Conservation (phyloP, 441 rosid genomes). For the Jatropha podagrica region DNA sequence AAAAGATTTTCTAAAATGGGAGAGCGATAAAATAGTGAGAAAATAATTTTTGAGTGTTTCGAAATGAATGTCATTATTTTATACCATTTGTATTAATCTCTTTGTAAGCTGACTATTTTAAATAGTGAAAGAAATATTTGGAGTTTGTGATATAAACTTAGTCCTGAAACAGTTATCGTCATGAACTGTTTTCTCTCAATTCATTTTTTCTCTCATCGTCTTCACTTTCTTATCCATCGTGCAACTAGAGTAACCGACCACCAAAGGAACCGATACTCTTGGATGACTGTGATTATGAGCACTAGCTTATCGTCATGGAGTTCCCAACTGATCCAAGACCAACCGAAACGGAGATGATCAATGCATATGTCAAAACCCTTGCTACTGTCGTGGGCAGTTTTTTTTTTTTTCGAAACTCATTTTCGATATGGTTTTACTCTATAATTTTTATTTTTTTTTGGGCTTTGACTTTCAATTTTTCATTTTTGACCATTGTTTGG, state of each 20-base stretch:
- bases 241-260: constrained; percentile 90
- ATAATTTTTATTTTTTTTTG: background rate
- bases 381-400: constrained; percentile 68
- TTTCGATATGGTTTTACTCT: background rate
- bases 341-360: constrained; percentile 77
- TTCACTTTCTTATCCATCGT: constrained; percentile 60
- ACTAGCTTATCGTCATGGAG: constrained; percentile 96
- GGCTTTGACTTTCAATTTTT: background rate
- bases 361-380: constrained; percentile 74
- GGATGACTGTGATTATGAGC: constrained; percentile 93
- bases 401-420: too few relatives aligned
- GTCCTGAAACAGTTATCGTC: too few relatives aligned
- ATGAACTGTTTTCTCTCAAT: too few relatives aligned
- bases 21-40: too few relatives aligned
- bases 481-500: background rate
- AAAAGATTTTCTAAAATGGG: too few relatives aligned
- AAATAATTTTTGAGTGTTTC: too few relatives aligned
- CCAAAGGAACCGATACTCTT: constrained; percentile 90
- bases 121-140: too few relatives aligned
- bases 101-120: too few relatives aligned
- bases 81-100: too few relatives aligned
- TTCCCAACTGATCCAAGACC: constrained; percentile 73
- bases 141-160: too few relatives aligned
- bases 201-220: too few relatives aligned
- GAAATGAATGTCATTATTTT: too few relatives aligned